A percentile compares a stretch with the other conserved stretches of the same genome.
Conservation (phyloP, 176 grass and related monocot species). For the Avena eriantha region DNA sequence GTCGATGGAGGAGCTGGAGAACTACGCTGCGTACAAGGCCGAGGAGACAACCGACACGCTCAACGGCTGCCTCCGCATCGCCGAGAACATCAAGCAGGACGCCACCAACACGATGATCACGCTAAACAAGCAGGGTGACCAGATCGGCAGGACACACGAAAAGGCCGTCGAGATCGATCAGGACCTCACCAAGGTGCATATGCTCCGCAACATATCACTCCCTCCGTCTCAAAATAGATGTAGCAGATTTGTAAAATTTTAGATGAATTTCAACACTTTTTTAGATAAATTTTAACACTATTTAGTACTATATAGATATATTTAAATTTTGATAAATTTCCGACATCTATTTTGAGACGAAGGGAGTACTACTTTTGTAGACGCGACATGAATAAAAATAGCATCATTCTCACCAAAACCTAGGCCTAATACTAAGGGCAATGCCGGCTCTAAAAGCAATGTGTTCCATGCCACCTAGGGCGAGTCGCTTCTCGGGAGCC, state of each 20-base stretch:
- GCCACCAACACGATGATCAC: conserved; percentile 58
- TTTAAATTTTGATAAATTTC: too few relatives aligned
- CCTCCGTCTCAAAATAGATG: too few relatives aligned
- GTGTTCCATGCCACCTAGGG: conserved; percentile 19
- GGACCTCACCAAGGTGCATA: conserved; percentile 55
- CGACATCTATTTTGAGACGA: too few relatives aligned
- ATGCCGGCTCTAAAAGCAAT: not conserved
- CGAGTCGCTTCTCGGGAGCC: conserved; percentile 58
- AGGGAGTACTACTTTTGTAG: too few relatives aligned
- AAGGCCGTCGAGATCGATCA: conserved; percentile 68
- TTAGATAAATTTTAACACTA: too few relatives aligned
- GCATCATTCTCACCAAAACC: too few relatives aligned
- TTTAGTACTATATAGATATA: too few relatives aligned
- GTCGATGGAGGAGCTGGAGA: conserved; percentile 65
- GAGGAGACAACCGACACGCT: conserved; percentile 69
- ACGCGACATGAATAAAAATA: not conserved
- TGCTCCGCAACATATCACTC: not conserved
- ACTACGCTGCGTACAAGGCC: conserved; percentile 72
- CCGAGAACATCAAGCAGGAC: conserved; percentile 69
- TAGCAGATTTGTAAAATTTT: too few relatives aligned
- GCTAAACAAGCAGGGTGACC: conserved; percentile 64
- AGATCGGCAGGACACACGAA: conserved; percentile 60
- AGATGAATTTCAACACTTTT: too few relatives aligned
- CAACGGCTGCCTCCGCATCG: conserved; percentile 63
- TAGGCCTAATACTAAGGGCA: not conserved